These are phyloP conservation scores for Daldinia caldariorum DNA, from an alignment of 495 filamentous ascomycete genomes.

Conservation along the genomic window DNA sequence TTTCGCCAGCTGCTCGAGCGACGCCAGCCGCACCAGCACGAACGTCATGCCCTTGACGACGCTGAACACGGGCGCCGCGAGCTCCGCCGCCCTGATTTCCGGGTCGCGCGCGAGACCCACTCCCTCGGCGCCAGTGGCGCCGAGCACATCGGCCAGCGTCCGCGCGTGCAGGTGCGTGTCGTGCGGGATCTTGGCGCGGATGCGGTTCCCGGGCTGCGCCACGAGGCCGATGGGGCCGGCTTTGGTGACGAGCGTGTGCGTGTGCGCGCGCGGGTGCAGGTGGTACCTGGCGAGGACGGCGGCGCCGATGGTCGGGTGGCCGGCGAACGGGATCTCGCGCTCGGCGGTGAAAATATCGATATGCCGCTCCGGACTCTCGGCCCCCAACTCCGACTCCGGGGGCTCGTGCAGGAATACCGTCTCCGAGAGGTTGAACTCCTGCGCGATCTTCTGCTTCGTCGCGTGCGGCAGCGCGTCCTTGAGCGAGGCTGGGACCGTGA, in stretches of 20 bases:
- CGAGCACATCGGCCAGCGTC: constrained; percentile 43
- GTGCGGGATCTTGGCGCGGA: constrained; percentile 70
- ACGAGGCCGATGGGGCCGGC: constrained; percentile 64
- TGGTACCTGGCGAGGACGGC: constrained; percentile 63
- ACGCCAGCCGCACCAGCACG: constrained; percentile 62
- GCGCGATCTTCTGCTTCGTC: constrained; percentile 71
- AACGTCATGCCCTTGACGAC: constrained; percentile 78
- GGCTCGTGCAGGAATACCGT: constrained; percentile 77
- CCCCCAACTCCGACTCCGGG: constrained; percentile 21
- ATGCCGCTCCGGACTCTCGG: constrained; percentile 41
- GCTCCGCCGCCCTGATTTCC: constrained; percentile 48
- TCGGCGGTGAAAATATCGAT: constrained; percentile 78
- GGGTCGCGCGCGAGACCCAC: constrained; percentile 39
- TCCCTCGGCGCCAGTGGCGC: neutral
- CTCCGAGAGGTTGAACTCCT: constrained; percentile 87
- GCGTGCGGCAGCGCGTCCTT: constrained; percentile 54
- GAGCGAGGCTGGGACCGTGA: constrained; percentile 58
- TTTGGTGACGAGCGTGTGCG: constrained; percentile 64
- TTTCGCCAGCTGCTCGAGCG: constrained; percentile 54
- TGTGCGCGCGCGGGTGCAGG: constrained; percentile 43
- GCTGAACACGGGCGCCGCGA: constrained; percentile 63
- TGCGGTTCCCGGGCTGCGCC: constrained; percentile 29
- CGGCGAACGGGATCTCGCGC: constrained; percentile 76
- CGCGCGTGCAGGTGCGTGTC: constrained; percentile 68
- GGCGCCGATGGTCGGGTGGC: constrained; percentile 80